Evolutionary conservation across 2,329 filamentous ascomycete species (phyloP).

Genomic region (Drechslerella stenobrocha): DNA sequence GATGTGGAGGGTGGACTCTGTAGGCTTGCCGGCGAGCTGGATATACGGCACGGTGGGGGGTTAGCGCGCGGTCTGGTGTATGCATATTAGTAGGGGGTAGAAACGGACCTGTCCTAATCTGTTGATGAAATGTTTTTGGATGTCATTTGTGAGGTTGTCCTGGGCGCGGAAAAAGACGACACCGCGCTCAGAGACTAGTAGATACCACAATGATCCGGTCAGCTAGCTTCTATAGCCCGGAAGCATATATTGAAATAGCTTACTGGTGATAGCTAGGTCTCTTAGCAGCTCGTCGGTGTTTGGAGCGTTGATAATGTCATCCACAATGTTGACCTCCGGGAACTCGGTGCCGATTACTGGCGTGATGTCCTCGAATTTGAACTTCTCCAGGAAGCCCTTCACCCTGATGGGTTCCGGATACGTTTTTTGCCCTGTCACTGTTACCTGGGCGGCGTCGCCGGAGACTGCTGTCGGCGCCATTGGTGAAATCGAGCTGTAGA

Average conservation of each 20-base stretch:
- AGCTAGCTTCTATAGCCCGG: too few relatives aligned
- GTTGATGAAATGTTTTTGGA: slow-evolving; percentile 68
- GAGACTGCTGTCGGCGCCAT: slow-evolving; percentile 41
- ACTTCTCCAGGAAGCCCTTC: slow-evolving; percentile 54
- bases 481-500: too few relatives aligned
- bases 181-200: slow-evolving; percentile 65
- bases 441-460: slow-evolving; percentile 18
- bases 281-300: slow-evolving; percentile 67
- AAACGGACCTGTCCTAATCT: slow-evolving; percentile 63
- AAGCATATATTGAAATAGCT: slow-evolving; percentile 1
- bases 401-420: slow-evolving; percentile 30
- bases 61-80: too few relatives aligned
- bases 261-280: slow-evolving; percentile 66
- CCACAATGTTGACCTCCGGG: slow-evolving; percentile 59
- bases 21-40: slow-evolving; percentile 60
- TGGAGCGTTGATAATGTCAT: slow-evolving; percentile 64
- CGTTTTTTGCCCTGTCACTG: slow-evolving; percentile 20
- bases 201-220: slow-evolving; percentile 54
- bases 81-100: too few relatives aligned
- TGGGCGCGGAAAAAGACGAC: slow-evolving; percentile 73
- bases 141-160: slow-evolving; percentile 62
- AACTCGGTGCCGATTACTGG: slow-evolving; percentile 68
- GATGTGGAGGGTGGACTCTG: slow-evolving; percentile 64
- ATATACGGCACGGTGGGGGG: too few relatives aligned
- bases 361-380: slow-evolving; percentile 59